Percentiles rank a stretch among this genome's conserved stretches.
Evolutionary conservation across 2,329 filamentous ascomycete species (phyloP).

Genomic region (Colletotrichum chrysophilum): DNA sequence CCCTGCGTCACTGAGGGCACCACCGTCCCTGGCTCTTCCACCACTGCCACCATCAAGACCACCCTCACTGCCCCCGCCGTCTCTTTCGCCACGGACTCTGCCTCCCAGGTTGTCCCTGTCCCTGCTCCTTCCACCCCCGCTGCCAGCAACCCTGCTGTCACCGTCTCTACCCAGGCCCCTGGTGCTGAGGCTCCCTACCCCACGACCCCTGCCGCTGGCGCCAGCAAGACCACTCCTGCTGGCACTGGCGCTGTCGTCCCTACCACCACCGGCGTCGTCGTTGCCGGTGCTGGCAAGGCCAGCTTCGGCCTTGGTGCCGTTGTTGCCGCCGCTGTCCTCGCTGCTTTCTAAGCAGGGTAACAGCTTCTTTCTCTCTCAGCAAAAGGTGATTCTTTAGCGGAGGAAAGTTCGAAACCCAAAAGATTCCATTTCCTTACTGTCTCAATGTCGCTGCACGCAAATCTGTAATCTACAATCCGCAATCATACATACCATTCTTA

Average conservation of each 20-base stretch:
- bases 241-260: constrained; percentile 39
- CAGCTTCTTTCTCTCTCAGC: not conserved
- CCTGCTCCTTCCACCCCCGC: constrained; percentile 40
- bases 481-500: constrained; percentile 52
- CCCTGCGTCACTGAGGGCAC: constrained; percentile 55
- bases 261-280: constrained; percentile 36
- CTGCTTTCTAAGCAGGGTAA: constrained; percentile 28
- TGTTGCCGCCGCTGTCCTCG: constrained; percentile 47
- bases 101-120: constrained; percentile 41
- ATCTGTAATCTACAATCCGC: constrained; percentile 18
- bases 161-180: constrained; percentile 25
- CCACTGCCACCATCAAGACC: constrained; percentile 56
- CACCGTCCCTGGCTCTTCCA: constrained; percentile 48
- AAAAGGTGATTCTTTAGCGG: constrained; percentile 6
- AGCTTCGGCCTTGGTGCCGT: constrained; percentile 51
- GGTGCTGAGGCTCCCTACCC: constrained; percentile 24
- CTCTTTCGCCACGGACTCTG: constrained; percentile 46
- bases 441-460: constrained; percentile 22
- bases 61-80: constrained; percentile 59
- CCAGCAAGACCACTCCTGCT: constrained; percentile 27
- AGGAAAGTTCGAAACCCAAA: constrained; percentile 20
- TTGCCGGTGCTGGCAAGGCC: constrained; percentile 43
- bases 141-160: constrained; percentile 21
- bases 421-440: constrained; percentile 26
- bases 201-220: constrained; percentile 29